Percentiles rank a stretch among this genome's conserved stretches.
phyloP scores from a whole-genome alignment of 345 rosid genomes.

The Crucihimalaya himalaica region DNA sequence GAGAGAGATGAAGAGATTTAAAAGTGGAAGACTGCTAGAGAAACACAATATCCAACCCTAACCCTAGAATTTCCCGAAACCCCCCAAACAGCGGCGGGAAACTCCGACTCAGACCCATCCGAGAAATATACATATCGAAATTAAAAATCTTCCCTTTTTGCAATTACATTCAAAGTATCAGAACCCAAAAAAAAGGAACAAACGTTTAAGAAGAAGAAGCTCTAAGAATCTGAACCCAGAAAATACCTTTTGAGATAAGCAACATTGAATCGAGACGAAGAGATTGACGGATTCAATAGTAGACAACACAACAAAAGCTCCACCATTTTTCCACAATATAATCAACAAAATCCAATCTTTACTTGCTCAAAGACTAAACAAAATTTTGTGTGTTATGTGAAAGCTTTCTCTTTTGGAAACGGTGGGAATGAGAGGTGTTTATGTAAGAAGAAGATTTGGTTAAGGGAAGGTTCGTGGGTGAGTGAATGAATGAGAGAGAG shows the following conservation, averaged over 20 bases:
- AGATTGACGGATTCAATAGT: not conserved
- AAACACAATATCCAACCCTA: slow-evolving; percentile 44
- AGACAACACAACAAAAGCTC: slow-evolving; percentile 27
- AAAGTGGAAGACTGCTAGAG: slow-evolving; percentile 34
- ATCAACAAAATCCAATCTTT: slow-evolving; percentile 6
- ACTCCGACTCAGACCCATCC: slow-evolving; percentile 43
- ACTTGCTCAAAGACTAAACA: not conserved
- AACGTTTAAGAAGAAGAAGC: not conserved
- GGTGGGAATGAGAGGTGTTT: slow-evolving; percentile 32
- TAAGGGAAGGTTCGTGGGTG: slow-evolving; percentile 36
- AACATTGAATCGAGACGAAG: slow-evolving; percentile 17
- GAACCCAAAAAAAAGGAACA: not conserved
- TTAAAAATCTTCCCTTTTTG: not conserved
- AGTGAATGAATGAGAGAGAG: slow-evolving; percentile 11
- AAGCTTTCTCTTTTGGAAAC: slow-evolving; percentile 7
- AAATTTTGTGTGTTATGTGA: not conserved
- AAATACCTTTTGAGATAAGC: slow-evolving; percentile 34
- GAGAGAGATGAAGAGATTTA: slow-evolving; percentile 11
- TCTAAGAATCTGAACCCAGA: slow-evolving; percentile 31
- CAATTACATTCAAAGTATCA: slow-evolving; percentile 12
- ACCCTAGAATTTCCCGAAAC: slow-evolving; percentile 42
- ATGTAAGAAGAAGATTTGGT: slow-evolving; percentile 30
- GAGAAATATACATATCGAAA: slow-evolving; percentile 30
- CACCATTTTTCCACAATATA: slow-evolving; percentile 21
- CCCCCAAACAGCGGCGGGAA: slow-evolving; percentile 46